These are phyloP conservation scores for Xylariales sp. DNA, from an alignment of 2,329 filamentous ascomycete species.

Conservation along the genomic window DNA sequence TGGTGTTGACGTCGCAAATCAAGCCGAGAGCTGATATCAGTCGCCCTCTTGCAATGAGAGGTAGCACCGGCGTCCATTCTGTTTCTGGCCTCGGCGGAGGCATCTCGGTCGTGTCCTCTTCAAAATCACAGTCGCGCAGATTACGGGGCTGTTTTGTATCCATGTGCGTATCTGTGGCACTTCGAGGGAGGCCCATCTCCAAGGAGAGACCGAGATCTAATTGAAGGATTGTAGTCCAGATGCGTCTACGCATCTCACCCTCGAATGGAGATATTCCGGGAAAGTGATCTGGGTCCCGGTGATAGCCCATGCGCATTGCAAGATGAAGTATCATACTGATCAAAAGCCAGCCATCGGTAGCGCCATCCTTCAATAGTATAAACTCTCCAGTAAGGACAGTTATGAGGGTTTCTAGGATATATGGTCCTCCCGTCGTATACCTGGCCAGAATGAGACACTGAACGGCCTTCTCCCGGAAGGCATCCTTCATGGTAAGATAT, in stretches of 20 bases:
- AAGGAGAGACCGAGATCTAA: neutral
- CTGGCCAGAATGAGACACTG: neutral
- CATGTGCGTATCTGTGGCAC: neutral
- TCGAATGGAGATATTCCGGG: neutral
- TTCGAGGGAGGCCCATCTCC: neutral
- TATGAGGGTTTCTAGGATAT: neutral
- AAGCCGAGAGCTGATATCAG: neutral
- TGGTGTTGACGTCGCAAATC: neutral
- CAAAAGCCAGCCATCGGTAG: neutral
- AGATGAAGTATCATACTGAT: neutral
- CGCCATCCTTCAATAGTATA: neutral
- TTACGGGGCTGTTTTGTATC: neutral
- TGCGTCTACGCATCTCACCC: neutral
- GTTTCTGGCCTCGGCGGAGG: neutral
- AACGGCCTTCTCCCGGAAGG: neutral
- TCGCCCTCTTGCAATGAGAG: neutral
- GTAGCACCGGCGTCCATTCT: neutral
- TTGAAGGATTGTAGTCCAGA: neutral
- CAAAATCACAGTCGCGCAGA: neutral
- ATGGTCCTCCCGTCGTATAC: neutral
- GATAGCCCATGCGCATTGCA: neutral
- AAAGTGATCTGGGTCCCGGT: neutral
- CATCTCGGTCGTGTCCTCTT: neutral
- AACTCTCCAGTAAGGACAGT: neutral
- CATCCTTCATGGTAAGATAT: neutral